phyloP scores from a whole-genome alignment of 805 yeast species.

The Starmerella asiatica region DNA sequence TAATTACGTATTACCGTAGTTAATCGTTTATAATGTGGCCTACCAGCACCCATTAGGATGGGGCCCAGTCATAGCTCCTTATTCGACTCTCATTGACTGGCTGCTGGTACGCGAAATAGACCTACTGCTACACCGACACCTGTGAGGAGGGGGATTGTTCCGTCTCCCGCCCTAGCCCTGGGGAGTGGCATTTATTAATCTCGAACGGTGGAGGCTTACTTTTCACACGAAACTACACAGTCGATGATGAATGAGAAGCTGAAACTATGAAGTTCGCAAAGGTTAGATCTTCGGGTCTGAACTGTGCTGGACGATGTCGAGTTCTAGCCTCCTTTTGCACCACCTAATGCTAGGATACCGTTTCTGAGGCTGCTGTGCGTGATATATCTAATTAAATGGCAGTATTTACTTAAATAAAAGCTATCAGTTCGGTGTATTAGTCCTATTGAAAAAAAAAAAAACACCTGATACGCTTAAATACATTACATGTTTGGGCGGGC shows the following conservation, averaged over 20 bases:
- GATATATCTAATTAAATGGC: background rate
- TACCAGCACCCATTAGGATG: too few species aligned
- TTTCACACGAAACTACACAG: conserved; percentile 19
- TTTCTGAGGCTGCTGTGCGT: conserved; percentile 19
- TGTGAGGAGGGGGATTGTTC: too few species aligned
- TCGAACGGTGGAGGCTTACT: too few species aligned
- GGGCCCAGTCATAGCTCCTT: too few species aligned
- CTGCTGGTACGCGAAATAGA: too few species aligned
- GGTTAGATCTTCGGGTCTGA: background rate
- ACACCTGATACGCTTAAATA: background rate
- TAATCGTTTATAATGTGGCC: too few species aligned
- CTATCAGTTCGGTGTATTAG: background rate
- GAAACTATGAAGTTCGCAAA: conserved; percentile 17
- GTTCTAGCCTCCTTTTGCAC: conserved; percentile 19
- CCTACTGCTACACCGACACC: too few species aligned
- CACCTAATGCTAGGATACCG: conserved; percentile 17
- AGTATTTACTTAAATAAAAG: background rate
- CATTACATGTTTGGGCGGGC: too few species aligned
- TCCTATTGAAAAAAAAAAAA: background rate
- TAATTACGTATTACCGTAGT: too few species aligned
- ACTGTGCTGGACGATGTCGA: conserved; percentile 19
- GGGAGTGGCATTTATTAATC: too few species aligned
- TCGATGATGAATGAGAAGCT: conserved; percentile 19
- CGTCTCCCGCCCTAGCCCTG: too few species aligned
- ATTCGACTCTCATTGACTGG: too few species aligned